Conservation (phyloP, 2,329 filamentous ascomycete species). For the Trichoderma afroharzianum region DNA sequence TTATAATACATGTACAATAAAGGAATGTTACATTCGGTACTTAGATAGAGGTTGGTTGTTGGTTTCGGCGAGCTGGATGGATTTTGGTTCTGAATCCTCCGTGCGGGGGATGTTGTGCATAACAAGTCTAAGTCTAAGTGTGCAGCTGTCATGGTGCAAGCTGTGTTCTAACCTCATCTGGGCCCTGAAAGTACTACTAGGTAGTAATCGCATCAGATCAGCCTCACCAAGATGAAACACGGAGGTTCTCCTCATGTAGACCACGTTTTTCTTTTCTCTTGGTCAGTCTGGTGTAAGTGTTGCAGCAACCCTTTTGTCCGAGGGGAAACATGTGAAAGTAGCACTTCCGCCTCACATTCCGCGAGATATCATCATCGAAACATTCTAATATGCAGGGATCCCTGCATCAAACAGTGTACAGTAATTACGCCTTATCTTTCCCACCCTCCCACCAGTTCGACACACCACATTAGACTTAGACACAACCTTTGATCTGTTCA, state of each 20-base stretch:
- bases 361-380: background rate
- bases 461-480: background rate
- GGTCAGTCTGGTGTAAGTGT: background rate
- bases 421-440: background rate
- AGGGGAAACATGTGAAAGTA: background rate
- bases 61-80: background rate
- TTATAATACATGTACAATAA: background rate
- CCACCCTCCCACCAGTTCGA: background rate
- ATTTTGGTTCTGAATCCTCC: background rate
- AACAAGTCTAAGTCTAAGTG: background rate
- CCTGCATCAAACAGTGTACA: background rate
- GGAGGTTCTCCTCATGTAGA: background rate
- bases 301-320: background rate
- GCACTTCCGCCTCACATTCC: background rate
- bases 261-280: background rate
- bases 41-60: background rate
- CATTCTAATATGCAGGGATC: background rate
- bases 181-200: background rate
- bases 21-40: background rate
- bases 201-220: background rate
- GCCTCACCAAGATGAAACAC: background rate
- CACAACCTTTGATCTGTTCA: background rate
- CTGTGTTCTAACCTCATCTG: background rate
- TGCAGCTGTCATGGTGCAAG: background rate
- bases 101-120: background rate